Conservation (phyloP, 768 basidiomycete species). For the Paxillus ammoniavirescens region DNA sequence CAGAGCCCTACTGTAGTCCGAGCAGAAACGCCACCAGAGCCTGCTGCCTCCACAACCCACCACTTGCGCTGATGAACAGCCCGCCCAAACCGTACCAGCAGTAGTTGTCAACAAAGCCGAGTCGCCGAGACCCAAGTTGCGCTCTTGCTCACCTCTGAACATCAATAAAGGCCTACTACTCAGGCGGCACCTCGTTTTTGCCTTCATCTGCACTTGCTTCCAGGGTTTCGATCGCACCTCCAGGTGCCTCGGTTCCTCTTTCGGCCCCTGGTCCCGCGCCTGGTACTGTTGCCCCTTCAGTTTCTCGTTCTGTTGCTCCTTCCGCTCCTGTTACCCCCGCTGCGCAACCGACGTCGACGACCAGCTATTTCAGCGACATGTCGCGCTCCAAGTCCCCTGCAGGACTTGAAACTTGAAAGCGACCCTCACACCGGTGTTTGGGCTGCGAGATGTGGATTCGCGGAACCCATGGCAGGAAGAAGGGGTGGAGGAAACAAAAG, state of each 20-base stretch:
- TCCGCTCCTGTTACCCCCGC: constrained; percentile 26
- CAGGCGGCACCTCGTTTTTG: constrained; percentile 7
- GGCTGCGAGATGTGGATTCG: constrained; percentile 66
- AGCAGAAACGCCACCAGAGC: constrained; percentile 21
- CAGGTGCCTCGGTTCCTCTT: constrained; percentile 16
- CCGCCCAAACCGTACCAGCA: background rate
- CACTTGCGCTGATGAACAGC: constrained; percentile 3
- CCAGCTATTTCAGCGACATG: constrained; percentile 24
- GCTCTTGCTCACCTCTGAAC: constrained; percentile 49
- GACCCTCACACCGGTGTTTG: constrained; percentile 27
- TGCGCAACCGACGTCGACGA: background rate
- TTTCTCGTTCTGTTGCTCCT: background rate
- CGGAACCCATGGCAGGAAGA: constrained; percentile 33
- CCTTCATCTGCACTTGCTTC: constrained; percentile 15
- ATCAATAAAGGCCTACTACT: constrained; percentile 33
- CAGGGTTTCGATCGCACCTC: constrained; percentile 17
- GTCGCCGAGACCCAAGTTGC: constrained; percentile 37
- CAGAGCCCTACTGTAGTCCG: constrained; percentile 15
- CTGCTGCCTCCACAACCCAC: constrained; percentile 16
- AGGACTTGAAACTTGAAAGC: constrained; percentile 14
- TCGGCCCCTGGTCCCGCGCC: background rate
- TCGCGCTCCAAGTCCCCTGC: constrained; percentile 24
- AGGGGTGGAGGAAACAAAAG: constrained; percentile 24
- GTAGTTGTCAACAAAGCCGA: constrained; percentile 10
- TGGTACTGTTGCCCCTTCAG: too few species aligned